These are phyloP conservation scores for Citrus maxima DNA, from an alignment of 345 rosid species.

Conservation along the genomic window DNA sequence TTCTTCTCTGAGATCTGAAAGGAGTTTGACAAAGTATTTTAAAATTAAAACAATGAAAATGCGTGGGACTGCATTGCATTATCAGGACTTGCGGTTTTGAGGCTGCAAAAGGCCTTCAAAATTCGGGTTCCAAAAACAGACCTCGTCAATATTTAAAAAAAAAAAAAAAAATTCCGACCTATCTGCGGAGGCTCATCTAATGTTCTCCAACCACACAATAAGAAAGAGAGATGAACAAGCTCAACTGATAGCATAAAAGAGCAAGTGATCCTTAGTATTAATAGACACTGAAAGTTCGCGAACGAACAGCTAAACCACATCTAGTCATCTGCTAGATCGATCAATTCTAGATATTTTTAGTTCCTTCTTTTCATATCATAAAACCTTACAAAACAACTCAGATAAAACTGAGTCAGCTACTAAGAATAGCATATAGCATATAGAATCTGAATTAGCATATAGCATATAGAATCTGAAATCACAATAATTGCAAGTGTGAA, in stretches of 20 bases:
- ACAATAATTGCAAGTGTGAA: not conserved
- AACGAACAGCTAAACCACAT: not conserved
- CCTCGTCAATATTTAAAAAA: not conserved
- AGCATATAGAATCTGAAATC: not conserved
- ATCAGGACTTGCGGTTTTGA: not conserved
- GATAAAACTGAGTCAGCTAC: not conserved
- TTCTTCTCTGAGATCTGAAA: not conserved
- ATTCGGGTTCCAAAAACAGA: not conserved
- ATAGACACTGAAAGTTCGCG: not conserved
- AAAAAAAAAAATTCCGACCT: too few relatives aligned
- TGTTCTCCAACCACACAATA: not conserved
- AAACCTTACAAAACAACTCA: not conserved
- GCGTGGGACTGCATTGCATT: not conserved
- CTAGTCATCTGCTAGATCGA: not conserved
- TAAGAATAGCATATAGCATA: not conserved
- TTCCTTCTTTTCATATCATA: not conserved
- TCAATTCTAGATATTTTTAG: not conserved
- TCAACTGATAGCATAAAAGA: not conserved
- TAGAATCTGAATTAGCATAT: not conserved
- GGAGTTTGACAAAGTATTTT: not conserved
- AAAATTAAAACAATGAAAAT: not conserved
- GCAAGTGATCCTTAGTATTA: not conserved
- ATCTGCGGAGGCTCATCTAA: too few relatives aligned
- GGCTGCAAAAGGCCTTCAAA: not conserved
- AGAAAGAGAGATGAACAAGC: not conserved